Conservation (phyloP, 306 rosid genomes). For the Acmispon strigosus region DNA sequence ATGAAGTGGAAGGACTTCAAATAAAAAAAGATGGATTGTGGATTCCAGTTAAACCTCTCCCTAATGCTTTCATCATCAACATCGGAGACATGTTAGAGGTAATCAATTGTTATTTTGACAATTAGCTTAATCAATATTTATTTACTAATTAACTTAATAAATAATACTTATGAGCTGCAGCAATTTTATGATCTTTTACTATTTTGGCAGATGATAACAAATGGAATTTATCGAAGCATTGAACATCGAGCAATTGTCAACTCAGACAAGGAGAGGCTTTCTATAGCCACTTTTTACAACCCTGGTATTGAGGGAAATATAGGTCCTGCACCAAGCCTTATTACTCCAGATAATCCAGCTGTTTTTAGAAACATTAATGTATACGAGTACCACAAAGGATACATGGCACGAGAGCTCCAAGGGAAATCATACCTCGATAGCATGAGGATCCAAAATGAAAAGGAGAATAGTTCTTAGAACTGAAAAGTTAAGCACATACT, state of each 20-base stretch:
- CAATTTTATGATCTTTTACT: too few species aligned
- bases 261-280: too few species aligned
- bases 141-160: too few species aligned
- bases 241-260: too few species aligned
- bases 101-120: background rate
- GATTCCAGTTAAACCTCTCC: constrained; percentile 32
- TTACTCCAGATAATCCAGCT: constrained; percentile 26
- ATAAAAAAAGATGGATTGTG: constrained; percentile 24
- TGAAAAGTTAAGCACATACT: too few species aligned
- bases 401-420: background rate
- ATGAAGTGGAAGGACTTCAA: constrained; percentile 26
- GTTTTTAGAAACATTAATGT: background rate
- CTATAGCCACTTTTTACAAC: too few species aligned
- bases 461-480: background rate
- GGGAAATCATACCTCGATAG: constrained; percentile 35
- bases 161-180: too few species aligned
- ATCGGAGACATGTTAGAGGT: constrained; percentile 33
- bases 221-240: too few species aligned
- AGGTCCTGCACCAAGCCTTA: background rate
- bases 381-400: constrained; percentile 5
- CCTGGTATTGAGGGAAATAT: too few species aligned
- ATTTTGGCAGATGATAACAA: too few species aligned
- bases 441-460: background rate
- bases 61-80: constrained; percentile 27
- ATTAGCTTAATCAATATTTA: too few species aligned